These are phyloP conservation scores for Aspergillus transmontanensis DNA, from an alignment of 2,329 filamentous ascomycete genomes.

Conservation along the genomic window DNA sequence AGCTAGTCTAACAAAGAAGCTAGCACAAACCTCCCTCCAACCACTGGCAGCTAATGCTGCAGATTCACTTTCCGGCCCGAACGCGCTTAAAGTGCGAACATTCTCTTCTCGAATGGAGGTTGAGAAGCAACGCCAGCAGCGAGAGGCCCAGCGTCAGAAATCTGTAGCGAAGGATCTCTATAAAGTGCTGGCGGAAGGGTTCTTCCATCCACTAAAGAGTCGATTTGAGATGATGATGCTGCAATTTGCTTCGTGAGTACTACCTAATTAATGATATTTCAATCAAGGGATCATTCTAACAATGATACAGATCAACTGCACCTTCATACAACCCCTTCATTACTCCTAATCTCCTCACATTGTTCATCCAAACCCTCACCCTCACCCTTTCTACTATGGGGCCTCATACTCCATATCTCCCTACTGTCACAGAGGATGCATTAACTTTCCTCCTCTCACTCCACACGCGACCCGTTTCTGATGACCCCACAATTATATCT, in stretches of 20 bases:
- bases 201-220: slow-evolving; percentile 85
- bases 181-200: slow-evolving; percentile 70
- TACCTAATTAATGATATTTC: background rate
- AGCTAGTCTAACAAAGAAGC: slow-evolving; percentile 65
- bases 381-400: slow-evolving; percentile 82
- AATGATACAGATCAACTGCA: slow-evolving; percentile 33
- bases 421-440: slow-evolving; percentile 80
- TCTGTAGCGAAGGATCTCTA: slow-evolving; percentile 77
- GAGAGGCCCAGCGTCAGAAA: slow-evolving; percentile 50
- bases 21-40: slow-evolving; percentile 74
- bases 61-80: slow-evolving; percentile 76
- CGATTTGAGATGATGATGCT: slow-evolving; percentile 70
- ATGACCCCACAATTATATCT: slow-evolving; percentile 68
- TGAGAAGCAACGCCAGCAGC: slow-evolving; percentile 55
- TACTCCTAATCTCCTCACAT: slow-evolving; percentile 72
- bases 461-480: slow-evolving; percentile 53
- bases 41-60: slow-evolving; percentile 82
- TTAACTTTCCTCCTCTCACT: slow-evolving; percentile 80
- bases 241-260: slow-evolving; percentile 53
- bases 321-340: slow-evolving; percentile 63
- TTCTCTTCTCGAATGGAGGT: slow-evolving; percentile 78
- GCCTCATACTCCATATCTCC: slow-evolving; percentile 72
- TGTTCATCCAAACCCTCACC: slow-evolving; percentile 84
- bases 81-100: slow-evolving; percentile 83
- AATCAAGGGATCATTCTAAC: slow-evolving; percentile 7